Base-by-base conservation (phyloP, 2,329 filamentous ascomycete species). In the Aspergillus aculeatinus region DNA sequence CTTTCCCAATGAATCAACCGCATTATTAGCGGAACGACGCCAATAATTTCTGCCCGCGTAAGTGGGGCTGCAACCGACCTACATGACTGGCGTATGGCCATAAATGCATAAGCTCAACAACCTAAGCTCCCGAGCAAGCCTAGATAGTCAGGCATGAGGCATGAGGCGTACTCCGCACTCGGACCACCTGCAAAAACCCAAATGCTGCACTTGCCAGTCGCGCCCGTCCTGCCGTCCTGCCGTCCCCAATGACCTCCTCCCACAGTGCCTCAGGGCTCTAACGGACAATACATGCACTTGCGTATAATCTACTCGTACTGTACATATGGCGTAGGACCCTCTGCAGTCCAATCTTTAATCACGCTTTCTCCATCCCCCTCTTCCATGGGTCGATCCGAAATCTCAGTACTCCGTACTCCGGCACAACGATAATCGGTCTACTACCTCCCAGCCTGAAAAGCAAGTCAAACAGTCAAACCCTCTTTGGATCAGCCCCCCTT, bases 91-190 rank as follows among this genome's bases (percentile, higher is more conserved):
- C 51, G 66, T 66, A 58, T 58, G 58, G 58, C 57, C 62, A 67
- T 61, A 64, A 67, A 61, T 64, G 67, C 65, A 68, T 62, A 64
- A 67, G 65, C 66, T 68, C 65, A 68, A 63, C 63, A 55, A 61
- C 63, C 66, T 67, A 66, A 68, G 67, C 67, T 68, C 64, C 66
- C 65, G 66, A 16, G 60, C 65, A 61, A 61, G 60, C 57, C 59
- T 63, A 29, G 27, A 29, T 29, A 68, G 62, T 63, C 63, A 62
- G 62, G 60, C 65, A 68, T 68, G 65, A 66, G 39, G 39, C 39
- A 19, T 44, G 33, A 35, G 66, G 63, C 62, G 61, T 39, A 31
- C 61, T 63, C 66, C 65, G 63, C 66, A 61, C 60, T 61, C 47
- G 48, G 59, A 47, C 64, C 60, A 63, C 61, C 62, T 66, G 66